phyloP scores from a whole-genome alignment of 2,329 filamentous ascomycete genomes.

The Xylaria sp. region DNA sequence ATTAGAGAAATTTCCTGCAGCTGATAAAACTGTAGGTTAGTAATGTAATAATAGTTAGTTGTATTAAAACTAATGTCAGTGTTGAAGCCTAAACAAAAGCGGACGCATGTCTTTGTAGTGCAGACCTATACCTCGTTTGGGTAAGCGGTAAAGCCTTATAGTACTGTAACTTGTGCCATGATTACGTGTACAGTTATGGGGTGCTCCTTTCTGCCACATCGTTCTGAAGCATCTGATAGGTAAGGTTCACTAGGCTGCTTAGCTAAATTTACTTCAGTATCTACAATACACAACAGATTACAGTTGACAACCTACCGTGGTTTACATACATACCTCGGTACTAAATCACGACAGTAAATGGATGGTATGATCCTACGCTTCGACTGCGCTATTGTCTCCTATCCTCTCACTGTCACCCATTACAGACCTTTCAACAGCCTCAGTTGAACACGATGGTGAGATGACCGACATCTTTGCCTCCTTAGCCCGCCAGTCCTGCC shows the following conservation, averaged over 20 bases:
- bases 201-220: constrained; percentile 15
- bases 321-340: neutral
- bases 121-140: neutral
- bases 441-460: constrained; percentile 27
- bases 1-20: too few relatives aligned
- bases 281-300: too few relatives aligned
- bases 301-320: too few relatives aligned
- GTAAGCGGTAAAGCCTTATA: constrained; percentile 19
- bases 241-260: too few relatives aligned
- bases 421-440: too few relatives aligned
- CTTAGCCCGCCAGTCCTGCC: neutral
- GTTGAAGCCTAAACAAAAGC: too few relatives aligned
- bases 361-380: neutral
- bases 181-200: constrained; percentile 29
- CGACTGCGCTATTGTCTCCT: neutral
- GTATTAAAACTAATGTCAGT: too few relatives aligned
- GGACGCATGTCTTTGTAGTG: too few relatives aligned
- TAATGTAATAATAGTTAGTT: too few relatives aligned
- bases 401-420: neutral
- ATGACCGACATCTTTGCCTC: neutral
- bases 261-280: too few relatives aligned
- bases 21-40: too few relatives aligned
- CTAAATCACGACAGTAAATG: neutral
- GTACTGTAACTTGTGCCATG: neutral
- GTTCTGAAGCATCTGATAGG: neutral